Percentiles rank a stretch among this genome's conserved stretches.
Evolutionary conservation across 2,329 filamentous ascomycete genomes (phyloP).

Genomic region (Alternaria novae-zelandiae): DNA sequence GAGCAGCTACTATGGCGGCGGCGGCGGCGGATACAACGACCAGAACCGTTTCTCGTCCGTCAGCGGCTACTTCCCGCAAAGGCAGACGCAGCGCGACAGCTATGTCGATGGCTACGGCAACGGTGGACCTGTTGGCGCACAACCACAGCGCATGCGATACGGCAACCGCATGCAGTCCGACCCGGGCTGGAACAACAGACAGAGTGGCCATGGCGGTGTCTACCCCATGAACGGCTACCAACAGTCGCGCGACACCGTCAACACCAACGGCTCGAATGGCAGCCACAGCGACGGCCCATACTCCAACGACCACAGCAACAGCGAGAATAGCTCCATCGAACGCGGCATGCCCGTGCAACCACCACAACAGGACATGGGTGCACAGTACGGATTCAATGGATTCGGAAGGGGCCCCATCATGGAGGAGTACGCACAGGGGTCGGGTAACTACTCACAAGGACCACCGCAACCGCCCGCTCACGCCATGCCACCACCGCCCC

Average conservation of each 20-base stretch:
- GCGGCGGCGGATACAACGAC: conserved; percentile 11
- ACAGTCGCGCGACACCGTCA: conserved; percentile 85
- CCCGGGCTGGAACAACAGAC: conserved; percentile 45
- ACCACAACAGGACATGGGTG: conserved; percentile 44
- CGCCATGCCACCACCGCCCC: conserved; percentile 17
- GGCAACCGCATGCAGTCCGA: conserved; percentile 54
- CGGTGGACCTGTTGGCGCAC: conserved; percentile 44
- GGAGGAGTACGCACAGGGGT: conserved; percentile 46
- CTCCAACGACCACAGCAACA: conserved; percentile 89
- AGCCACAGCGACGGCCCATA: conserved; percentile 74
- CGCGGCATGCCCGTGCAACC: conserved; percentile 61
- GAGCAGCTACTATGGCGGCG: conserved; percentile 54
- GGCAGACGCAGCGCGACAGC: conserved; percentile 45
- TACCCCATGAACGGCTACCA: conserved; percentile 67
- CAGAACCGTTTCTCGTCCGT: conserved; percentile 41
- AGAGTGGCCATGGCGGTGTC: conserved; percentile 42
- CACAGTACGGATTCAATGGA: conserved; percentile 66
- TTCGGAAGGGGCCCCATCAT: conserved; percentile 54
- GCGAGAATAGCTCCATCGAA: conserved; percentile 90
- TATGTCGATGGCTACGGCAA: conserved; percentile 42
- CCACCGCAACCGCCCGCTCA: conserved; percentile 21
- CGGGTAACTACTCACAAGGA: not conserved
- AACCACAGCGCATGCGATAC: conserved; percentile 45
- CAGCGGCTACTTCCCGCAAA: conserved; percentile 48
- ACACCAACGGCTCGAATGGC: conserved; percentile 75